phyloP scores from a whole-genome alignment of 345 rosid genomes.

The Gynandropsis gynandra region DNA sequence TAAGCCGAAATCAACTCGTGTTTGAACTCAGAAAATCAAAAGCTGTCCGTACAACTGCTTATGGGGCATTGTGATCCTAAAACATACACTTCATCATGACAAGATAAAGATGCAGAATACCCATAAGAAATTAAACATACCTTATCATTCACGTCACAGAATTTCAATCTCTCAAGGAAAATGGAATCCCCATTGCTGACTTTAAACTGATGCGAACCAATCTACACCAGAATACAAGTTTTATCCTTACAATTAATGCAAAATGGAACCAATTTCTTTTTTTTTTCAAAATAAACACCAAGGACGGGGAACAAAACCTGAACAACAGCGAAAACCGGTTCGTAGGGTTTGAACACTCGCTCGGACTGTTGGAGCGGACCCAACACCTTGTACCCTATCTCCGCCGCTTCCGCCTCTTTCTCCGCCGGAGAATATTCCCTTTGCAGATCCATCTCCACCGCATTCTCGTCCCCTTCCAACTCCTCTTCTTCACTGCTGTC shows the following conservation, averaged over 20 bases:
- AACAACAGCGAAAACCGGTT: slow-evolving; percentile 83
- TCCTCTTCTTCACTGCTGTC: slow-evolving; percentile 36
- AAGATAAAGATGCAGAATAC: background rate
- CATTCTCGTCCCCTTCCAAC: slow-evolving; percentile 31
- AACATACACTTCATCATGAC: too few species aligned
- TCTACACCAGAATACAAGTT: slow-evolving; percentile 30
- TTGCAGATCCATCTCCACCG: slow-evolving; percentile 26
- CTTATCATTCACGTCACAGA: slow-evolving; percentile 91
- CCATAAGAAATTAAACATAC: slow-evolving; percentile 26
- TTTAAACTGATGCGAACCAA: slow-evolving; percentile 93
- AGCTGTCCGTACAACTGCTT: too few species aligned
- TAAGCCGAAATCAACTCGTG: too few species aligned
- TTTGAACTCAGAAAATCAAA: too few species aligned
- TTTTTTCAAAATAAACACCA: background rate
- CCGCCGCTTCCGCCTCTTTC: slow-evolving; percentile 70
- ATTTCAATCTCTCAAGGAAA: slow-evolving; percentile 74
- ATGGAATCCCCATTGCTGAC: slow-evolving; percentile 88
- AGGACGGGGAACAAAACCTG: slow-evolving; percentile 42
- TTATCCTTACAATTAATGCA: background rate
- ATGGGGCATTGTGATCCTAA: background rate
- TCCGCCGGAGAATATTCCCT: slow-evolving; percentile 62
- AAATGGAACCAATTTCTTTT: background rate
- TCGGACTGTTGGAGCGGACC: slow-evolving; percentile 59
- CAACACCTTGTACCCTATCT: slow-evolving; percentile 70
- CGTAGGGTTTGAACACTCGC: slow-evolving; percentile 53